Conservation (phyloP, 176 grass and related monocot genomes). For the Zea luxurians region DNA sequence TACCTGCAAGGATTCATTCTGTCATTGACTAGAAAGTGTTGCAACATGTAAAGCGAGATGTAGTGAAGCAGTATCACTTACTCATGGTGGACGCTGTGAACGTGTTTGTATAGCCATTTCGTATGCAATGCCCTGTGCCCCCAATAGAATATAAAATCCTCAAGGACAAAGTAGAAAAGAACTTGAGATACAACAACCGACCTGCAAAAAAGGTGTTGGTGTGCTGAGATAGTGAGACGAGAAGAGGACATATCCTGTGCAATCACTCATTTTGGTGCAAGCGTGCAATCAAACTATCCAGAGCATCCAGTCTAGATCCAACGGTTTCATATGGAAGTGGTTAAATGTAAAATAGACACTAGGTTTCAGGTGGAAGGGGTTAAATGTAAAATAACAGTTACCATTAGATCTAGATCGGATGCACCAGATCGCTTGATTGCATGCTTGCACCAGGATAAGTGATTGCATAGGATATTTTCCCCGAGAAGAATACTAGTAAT, state of each 20-base stretch:
- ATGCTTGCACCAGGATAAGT: no score
- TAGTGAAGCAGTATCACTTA: conserved; percentile 33
- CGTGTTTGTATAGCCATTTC: conserved; percentile 89
- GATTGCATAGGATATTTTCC: no score
- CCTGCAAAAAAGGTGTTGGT: conserved; percentile 38
- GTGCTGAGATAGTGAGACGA: not conserved
- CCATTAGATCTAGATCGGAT: no score
- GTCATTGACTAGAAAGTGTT: conserved; percentile 16
- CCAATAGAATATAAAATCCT: conserved; percentile 97
- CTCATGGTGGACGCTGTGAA: conserved; percentile 89
- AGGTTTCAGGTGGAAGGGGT: no score
- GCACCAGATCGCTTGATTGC: no score
- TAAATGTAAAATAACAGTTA: no score
- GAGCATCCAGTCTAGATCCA: no score
- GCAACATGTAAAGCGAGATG: not conserved
- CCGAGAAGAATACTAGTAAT: not conserved
- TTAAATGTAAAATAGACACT: no score
- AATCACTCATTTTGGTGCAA: no score
- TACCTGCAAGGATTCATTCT: conserved; percentile 50
- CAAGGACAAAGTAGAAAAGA: conserved; percentile 86
- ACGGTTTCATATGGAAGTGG: no score
- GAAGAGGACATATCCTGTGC: no score
- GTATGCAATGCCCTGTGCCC: conserved; percentile 81
- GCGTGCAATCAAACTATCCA: no score
- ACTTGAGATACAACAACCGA: conserved; percentile 68